These are phyloP conservation scores for Cryptosporidium tyzzeri DNA, from an alignment of 169 alveolate species.

Conservation along the genomic window DNA sequence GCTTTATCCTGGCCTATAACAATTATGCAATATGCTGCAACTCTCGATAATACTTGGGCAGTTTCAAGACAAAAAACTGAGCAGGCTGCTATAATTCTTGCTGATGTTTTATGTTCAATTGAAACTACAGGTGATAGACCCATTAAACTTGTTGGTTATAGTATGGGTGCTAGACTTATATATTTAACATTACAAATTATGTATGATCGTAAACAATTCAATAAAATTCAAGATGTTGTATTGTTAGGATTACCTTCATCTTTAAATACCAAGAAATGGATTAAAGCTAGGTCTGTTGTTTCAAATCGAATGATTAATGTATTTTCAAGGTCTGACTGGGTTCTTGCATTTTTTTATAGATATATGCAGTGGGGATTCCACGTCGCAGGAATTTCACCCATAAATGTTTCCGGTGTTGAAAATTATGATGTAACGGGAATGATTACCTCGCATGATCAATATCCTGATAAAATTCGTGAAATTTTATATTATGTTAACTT, in stretches of 20 bases:
- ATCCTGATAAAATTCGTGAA: slow-evolving; percentile 79
- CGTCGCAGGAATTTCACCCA: slow-evolving; percentile 87
- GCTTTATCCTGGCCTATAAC: slow-evolving; percentile 89
- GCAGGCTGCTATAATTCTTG: slow-evolving; percentile 89
- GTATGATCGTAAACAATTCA: slow-evolving; percentile 80
- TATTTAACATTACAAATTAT: slow-evolving; percentile 87
- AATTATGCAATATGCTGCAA: slow-evolving; percentile 87
- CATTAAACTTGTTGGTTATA: slow-evolving; percentile 90
- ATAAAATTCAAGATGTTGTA: slow-evolving; percentile 87
- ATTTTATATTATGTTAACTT: slow-evolving; percentile 78
- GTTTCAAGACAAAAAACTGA: slow-evolving; percentile 88
- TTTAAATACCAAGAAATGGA: slow-evolving; percentile 86
- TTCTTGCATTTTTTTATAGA: slow-evolving; percentile 91
- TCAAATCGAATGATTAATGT: slow-evolving; percentile 91
- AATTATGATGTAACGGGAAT: slow-evolving; percentile 87
- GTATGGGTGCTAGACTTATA: slow-evolving; percentile 92
- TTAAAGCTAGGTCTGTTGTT: slow-evolving; percentile 88
- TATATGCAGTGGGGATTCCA: slow-evolving; percentile 89
- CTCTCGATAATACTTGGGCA: slow-evolving; percentile 90
- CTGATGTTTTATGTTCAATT: slow-evolving; percentile 84
- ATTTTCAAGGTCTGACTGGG: slow-evolving; percentile 90
- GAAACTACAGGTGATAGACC: slow-evolving; percentile 90
- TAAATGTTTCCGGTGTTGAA: slow-evolving; percentile 82
- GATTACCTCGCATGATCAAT: slow-evolving; percentile 82
- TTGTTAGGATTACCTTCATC: slow-evolving; percentile 91